Evolutionary conservation across 2,329 filamentous ascomycete genomes (phyloP), one percentile per base, ranked within the genome.

Genomic region (Diaporthe aspalathi): DNA sequence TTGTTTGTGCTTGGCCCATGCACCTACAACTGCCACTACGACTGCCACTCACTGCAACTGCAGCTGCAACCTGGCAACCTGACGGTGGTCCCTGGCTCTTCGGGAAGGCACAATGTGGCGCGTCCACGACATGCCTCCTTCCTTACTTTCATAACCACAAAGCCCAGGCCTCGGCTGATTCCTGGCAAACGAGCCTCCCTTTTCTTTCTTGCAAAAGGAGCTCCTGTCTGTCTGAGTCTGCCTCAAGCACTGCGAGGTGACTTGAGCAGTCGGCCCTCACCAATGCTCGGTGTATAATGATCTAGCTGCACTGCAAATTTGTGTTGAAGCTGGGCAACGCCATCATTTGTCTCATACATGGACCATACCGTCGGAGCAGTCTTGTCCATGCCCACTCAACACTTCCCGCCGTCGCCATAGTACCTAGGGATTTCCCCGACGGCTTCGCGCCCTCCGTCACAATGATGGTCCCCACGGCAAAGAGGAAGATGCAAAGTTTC

Each of bases 401-500:
- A 27, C 14, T 8, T 16, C 50, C 22, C 29, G 4, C 2, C 11
- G 24, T 2, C 22, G 11, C 6, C 17, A 9, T 24, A 27, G 2
- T 7, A n/a, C n/a, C n/a, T n/a, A n/a, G n/a, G n/a, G n/a, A 17
- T 54, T 35, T 27, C 38, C 24, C 8, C 16, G 14, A 45, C 52
- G 12, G 12, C 29, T 20, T 49, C 66, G 6, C 43, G n/a, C 12
- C 43, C 24, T 17, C 57, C 43, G 20, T 29, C 43, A 63, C 14
- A 7, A 77, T 71, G 29, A 79, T 79, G 77, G 77, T 78, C 75
- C 78, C 78, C 56, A 76, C 76, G 27, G 75, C 78, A 45, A 78
- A 76, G 68, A 77, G 76, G 71, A 79, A 77, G 74, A 70, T 79
- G 49, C 75, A 84, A 80, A 81, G 80, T 79, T 78, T 78, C 62